Conservation (phyloP, 2,329 filamentous ascomycete genomes). For the Fusarium sambucinum region DNA sequence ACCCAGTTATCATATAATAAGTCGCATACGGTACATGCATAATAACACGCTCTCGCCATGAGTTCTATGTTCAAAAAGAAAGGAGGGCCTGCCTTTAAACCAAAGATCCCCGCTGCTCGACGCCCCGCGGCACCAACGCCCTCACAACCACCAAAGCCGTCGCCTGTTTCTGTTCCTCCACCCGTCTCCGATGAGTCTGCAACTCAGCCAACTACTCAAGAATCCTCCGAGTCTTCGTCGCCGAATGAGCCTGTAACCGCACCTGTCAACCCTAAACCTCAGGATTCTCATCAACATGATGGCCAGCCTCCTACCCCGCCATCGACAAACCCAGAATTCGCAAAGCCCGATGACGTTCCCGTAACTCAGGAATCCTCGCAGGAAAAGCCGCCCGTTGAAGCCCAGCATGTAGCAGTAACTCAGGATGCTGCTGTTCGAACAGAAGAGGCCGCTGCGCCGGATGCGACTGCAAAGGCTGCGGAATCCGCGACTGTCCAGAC, state of each 20-base stretch:
- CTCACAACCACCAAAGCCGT: slow-evolving; percentile 41
- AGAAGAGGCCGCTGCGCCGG: neutral
- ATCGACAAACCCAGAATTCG: slow-evolving; percentile 35
- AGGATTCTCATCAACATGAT: slow-evolving; percentile 25
- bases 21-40: slow-evolving; percentile 31
- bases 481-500: slow-evolving; percentile 11
- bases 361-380: slow-evolving; percentile 4
- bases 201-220: slow-evolving; percentile 18
- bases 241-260: slow-evolving; percentile 5
- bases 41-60: slow-evolving; percentile 58
- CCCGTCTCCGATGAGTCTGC: slow-evolving; percentile 25
- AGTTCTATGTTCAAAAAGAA: slow-evolving; percentile 77
- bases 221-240: slow-evolving; percentile 1
- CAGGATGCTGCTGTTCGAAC: neutral
- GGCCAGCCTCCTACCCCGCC: slow-evolving; percentile 44
- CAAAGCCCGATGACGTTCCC: slow-evolving; percentile 24
- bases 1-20: slow-evolving; percentile 16
- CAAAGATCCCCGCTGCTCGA: slow-evolving; percentile 72
- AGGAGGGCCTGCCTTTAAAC: slow-evolving; percentile 73
- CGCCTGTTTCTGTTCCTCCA: slow-evolving; percentile 22
- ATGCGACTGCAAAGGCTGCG: neutral
- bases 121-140: slow-evolving; percentile 57
- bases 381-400: slow-evolving; percentile 4
- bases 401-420: neutral
- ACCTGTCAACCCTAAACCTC: slow-evolving; percentile 17